A percentile compares a stretch with the other conserved stretches of the same genome.
Evolutionary conservation across 1,139 yeast species (phyloP).

Genomic region (Nakaseomyces kungkrabaensis): DNA sequence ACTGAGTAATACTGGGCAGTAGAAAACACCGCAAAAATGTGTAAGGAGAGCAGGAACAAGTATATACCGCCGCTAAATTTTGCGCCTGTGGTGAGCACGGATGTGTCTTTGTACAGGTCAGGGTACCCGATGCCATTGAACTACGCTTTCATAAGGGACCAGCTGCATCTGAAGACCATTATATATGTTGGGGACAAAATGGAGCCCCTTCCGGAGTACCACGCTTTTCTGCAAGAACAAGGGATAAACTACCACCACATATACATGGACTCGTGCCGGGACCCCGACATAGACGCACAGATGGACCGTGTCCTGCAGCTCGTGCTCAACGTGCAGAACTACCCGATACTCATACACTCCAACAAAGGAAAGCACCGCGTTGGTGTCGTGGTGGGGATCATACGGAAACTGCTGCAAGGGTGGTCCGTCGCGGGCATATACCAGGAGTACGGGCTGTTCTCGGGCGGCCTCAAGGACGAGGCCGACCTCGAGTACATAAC

Average conservation of each 20-base stretch:
- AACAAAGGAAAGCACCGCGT: conserved; percentile 94
- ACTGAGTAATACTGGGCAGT: too few species aligned
- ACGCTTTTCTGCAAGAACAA: conserved; percentile 49
- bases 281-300: conserved; percentile 55
- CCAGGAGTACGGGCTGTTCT: conserved; percentile 88
- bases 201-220: conserved; percentile 50
- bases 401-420: conserved; percentile 77
- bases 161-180: conserved; percentile 63
- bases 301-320: conserved; percentile 54
- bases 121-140: conserved; percentile 91
- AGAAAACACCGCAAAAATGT: not conserved
- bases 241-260: conserved; percentile 52
- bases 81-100: conserved; percentile 53
- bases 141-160: conserved; percentile 58
- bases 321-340: conserved; percentile 59
- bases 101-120: conserved; percentile 75
- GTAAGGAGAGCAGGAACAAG: conserved; percentile 8
- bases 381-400: conserved; percentile 81
- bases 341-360: conserved; percentile 82
- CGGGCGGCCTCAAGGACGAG: conserved; percentile 79
- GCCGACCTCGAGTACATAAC: conserved; percentile 62
- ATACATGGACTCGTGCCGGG: conserved; percentile 61
- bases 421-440: conserved; percentile 91
- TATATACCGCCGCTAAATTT: conserved; percentile 87
- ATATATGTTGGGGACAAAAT: conserved; percentile 74